phyloP scores from a whole-genome alignment of 78 protist species.

The Protostelium mycophagum region DNA sequence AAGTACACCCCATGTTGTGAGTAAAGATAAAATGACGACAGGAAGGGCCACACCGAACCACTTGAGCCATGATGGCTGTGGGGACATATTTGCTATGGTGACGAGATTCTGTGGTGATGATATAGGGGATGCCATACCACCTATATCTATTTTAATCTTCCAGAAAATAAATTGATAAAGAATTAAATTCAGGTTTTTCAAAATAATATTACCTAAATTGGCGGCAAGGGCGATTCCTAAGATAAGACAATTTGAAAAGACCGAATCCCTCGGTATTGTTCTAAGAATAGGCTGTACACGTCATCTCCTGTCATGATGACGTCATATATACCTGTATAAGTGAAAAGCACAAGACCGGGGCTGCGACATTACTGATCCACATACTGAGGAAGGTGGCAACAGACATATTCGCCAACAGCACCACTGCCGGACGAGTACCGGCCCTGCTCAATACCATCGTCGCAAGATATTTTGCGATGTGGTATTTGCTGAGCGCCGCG shows the following conservation, averaged over 20 bases:
- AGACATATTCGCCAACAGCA: not conserved
- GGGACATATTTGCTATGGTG: not conserved
- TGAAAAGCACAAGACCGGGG: not conserved
- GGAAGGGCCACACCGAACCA: not conserved
- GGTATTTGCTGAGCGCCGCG: not conserved
- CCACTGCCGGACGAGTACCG: not conserved
- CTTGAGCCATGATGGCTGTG: not conserved
- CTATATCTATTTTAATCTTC: too few species aligned
- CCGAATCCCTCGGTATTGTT: not conserved
- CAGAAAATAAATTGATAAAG: too few species aligned
- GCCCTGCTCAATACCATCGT: not conserved
- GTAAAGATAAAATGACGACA: not conserved
- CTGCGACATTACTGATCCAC: not conserved
- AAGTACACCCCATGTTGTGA: not conserved
- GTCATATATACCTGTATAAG: not conserved
- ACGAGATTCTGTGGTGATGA: not conserved
- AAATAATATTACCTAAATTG: not conserved
- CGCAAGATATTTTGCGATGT: not conserved
- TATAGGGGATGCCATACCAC: not conserved
- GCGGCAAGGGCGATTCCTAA: not conserved
- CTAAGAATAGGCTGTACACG: not conserved
- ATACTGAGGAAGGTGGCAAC: not conserved
- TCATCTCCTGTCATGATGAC: not conserved
- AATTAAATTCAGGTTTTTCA: too few species aligned
- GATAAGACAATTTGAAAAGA: not conserved